Base-by-base conservation (phyloP, 2,329 filamentous ascomycete species). In the Lachnellula arida region DNA sequence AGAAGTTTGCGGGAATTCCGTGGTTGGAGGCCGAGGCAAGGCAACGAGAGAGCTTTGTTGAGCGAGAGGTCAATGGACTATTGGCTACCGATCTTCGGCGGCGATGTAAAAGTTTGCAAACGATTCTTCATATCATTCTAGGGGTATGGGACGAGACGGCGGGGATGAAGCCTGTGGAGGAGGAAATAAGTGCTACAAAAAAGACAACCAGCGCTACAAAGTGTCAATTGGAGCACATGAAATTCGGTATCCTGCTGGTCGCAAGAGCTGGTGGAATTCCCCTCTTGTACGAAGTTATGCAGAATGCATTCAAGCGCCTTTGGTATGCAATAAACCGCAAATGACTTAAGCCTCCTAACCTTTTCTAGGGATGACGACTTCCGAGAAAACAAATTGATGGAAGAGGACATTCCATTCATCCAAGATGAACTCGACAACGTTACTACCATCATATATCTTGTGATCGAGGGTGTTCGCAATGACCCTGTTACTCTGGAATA, bases 101-200 rank as follows among this genome's bases (percentile, higher is more conserved):
- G 52, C 74, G 81, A 8, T 74, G 75, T 49, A 78, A 79, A 49
- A 79, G 78, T 14, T 75, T 87, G 34, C 81, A 81, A 35, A 78
- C 78, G 46, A 70, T 86, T 46, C 72, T 84, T 4, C 86, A 87
- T 65, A 70, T 88, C 25, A 74, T 87, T 14, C 77, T 89, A 5
- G 88, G 88, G 1, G 76, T 85, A 37, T 92, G 88, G 88, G 81
- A 78, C 3, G 77, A 85, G 49, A 89, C 85, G 11, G 86, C 85
- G 34, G 81, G 83, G 32, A 68, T 68, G 44, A 65, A 32, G 60
- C 44, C 39, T 56, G 63, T 69, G 55, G 70, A 74, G 62, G 75
- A 69, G 67, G 73, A 51, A 61, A 76, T 66, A 67, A 74, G 76
- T 44, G 46, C 46, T 6, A 78, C 76, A 11, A 78, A 77, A 61